Conservation (phyloP, 139 green algal genomes). For the Zygnema circumcarinatum region DNA sequence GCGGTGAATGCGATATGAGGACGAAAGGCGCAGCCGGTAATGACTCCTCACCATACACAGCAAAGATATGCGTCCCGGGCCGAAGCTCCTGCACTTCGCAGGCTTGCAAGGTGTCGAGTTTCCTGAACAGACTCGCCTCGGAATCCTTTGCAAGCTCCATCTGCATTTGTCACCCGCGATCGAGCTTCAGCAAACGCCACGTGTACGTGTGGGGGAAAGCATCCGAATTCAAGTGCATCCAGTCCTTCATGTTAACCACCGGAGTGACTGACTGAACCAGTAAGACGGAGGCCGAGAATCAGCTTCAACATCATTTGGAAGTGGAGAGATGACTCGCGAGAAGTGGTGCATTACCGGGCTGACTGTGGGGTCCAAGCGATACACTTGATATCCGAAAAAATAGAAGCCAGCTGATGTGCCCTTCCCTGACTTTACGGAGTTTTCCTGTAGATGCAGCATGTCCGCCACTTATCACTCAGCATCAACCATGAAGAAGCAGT, state of each 20-base stretch:
- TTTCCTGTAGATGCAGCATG: slow-evolving; percentile 17
- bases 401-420: slow-evolving; percentile 51
- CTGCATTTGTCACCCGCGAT: no score
- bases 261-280: not conserved
- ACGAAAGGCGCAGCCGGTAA: not conserved
- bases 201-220: not conserved
- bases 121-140: slow-evolving; percentile 47
- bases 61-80: slow-evolving; percentile 53
- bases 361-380: slow-evolving; percentile 53
- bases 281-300: not conserved
- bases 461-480: not conserved
- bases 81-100: slow-evolving; percentile 31
- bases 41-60: slow-evolving; percentile 48
- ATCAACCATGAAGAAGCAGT: not conserved
- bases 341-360: slow-evolving; percentile 30
- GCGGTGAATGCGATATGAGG: not conserved
- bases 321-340: not conserved
- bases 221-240: not conserved
- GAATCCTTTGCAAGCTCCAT: slow-evolving; percentile 50
- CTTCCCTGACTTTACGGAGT: slow-evolving; percentile 54
- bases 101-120: slow-evolving; percentile 39
- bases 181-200: not conserved
- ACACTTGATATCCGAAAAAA: slow-evolving; percentile 50
- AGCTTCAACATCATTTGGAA: no score
- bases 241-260: not conserved